Conservation (phyloP, 2,329 filamentous ascomycete species). For the Tolypocladium cylindrosporum region DNA sequence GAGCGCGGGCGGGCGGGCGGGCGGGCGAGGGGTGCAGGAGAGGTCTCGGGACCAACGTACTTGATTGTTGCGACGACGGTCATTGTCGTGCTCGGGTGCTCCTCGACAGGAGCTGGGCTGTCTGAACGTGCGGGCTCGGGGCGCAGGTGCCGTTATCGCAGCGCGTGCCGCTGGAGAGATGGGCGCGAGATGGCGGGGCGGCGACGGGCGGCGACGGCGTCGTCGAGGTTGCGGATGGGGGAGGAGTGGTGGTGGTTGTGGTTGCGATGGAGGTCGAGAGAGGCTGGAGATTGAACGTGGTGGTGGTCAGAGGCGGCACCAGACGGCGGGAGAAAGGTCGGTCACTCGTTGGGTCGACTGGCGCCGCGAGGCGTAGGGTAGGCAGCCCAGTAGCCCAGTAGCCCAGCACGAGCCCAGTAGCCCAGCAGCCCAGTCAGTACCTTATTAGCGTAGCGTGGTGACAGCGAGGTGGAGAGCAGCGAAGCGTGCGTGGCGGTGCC, state of each 20-base stretch:
- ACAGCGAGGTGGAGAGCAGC: too few relatives aligned
- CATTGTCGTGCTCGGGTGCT: constrained; percentile 31
- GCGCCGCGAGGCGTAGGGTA: neutral
- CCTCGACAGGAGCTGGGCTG: constrained; percentile 24
- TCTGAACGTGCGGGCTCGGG: neutral
- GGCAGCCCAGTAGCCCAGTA: neutral
- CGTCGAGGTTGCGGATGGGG: neutral
- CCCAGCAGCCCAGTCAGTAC: neutral
- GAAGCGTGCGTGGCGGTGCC: too few relatives aligned
- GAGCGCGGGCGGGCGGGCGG: constrained; percentile 7
- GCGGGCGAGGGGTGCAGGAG: constrained; percentile 5
- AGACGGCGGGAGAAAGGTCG: neutral
- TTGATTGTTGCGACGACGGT: constrained; percentile 58
- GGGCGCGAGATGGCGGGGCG: constrained; percentile 4
- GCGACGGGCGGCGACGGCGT: constrained; percentile 1
- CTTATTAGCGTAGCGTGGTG: neutral
- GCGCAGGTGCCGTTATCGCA: constrained; percentile 10
- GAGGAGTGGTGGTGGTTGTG: constrained; percentile 3
- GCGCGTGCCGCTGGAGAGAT: constrained; percentile 10
- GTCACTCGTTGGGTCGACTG: neutral
- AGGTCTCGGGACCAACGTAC: constrained; percentile 29
- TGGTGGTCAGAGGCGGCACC: neutral
- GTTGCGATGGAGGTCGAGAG: neutral
- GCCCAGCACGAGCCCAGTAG: too few relatives aligned
- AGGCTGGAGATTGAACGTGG: neutral